Base-by-base conservation (phyloP, 805 yeast genomes). In the Schwanniomyces pseudopolymorphus region DNA sequence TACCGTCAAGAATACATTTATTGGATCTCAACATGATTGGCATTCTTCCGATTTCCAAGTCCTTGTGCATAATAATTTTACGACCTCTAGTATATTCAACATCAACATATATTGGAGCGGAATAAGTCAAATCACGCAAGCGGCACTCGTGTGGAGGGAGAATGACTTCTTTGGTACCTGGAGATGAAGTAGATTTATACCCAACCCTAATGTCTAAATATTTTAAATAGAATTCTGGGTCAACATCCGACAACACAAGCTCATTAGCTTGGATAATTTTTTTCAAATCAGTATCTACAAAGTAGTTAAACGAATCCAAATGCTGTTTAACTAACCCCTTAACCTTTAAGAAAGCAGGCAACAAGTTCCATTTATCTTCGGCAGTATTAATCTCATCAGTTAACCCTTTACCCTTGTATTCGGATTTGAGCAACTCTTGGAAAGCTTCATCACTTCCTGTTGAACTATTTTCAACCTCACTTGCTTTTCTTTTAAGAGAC, bases 261-360 rank as follows among this genome's bases (percentile, higher is more conserved):
- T 91, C 91, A 65, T 94, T 94, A 13, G 99, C 99, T 55, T 80
- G 74, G 49, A 94, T 86, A 65, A 94, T 94, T 63, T 94, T 92
- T 69, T 88, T 89, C 64, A 94, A 77, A 63, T 94, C 99, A 5
- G 81, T 84, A 59, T 94, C 97, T 16, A 94, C 96, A 64, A 94
- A 94, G 69, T 89, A 94, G 63, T 94, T 92, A 77, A 89, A 94
- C n/a, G 99, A 94, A 63, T 94, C 99, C 61, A 94, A 75, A 73
- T 94, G 99, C 72, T 94, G 99, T 60, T 94, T 94, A 39, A 94
- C 98, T 43, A 94, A 72, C 45, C 99, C 99, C 64, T 94, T 94
- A 39, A 94, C 96, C 61, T 90, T 89, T 52, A 94, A 72, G 61
- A 94, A 94, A 0, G 99, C 99, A 0, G 99, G 99, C 35, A 94